Conservation (phyloP, 1,284 basidiomycete species). For the Neolentinus lepideus region DNA sequence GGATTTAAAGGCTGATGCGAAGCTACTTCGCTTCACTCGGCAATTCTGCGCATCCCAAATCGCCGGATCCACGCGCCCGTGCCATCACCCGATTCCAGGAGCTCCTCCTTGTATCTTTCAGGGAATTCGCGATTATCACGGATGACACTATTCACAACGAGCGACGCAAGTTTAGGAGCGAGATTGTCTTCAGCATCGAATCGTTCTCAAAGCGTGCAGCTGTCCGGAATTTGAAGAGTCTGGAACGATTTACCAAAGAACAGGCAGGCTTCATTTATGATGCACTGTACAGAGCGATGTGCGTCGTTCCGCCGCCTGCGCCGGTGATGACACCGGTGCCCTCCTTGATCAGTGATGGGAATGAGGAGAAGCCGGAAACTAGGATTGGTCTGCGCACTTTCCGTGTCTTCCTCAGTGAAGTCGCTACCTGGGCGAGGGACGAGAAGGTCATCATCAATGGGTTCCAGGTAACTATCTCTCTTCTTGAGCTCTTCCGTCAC, state of each 20-base stretch:
- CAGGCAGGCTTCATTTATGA: conserved; percentile 90
- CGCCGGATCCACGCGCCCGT: conserved; percentile 83
- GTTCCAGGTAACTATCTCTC: conserved; percentile 57
- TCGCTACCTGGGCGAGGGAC: conserved; percentile 94
- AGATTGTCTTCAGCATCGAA: conserved; percentile 93
- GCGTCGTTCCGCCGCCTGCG: conserved; percentile 61
- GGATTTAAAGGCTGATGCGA: conserved; percentile 69
- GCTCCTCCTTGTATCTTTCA: conserved; percentile 90
- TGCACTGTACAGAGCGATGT: conserved; percentile 84
- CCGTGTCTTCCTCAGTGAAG: conserved; percentile 84
- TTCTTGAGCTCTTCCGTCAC: neutral
- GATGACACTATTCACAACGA: conserved; percentile 93
- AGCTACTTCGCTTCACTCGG: conserved; percentile 93
- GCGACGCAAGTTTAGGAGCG: conserved; percentile 80
- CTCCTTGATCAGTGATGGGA: conserved; percentile 46
- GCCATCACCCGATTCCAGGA: conserved; percentile 99
- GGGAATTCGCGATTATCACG: conserved; percentile 95
- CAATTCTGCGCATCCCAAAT: conserved; percentile 90
- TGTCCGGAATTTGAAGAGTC: conserved; percentile 79
- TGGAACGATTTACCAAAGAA: conserved; percentile 84
- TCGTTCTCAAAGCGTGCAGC: conserved; percentile 94
- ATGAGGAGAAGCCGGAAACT: conserved; percentile 81
- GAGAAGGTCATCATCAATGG: conserved; percentile 92
- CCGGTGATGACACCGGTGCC: conserved; percentile 34
- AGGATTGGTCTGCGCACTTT: conserved; percentile 87